A percentile compares a stretch with the other conserved stretches of the same genome.
These are phyloP conservation scores for Arxiozyma heterogenica DNA, from an alignment of 1,139 yeast species.

Conservation along the genomic window DNA sequence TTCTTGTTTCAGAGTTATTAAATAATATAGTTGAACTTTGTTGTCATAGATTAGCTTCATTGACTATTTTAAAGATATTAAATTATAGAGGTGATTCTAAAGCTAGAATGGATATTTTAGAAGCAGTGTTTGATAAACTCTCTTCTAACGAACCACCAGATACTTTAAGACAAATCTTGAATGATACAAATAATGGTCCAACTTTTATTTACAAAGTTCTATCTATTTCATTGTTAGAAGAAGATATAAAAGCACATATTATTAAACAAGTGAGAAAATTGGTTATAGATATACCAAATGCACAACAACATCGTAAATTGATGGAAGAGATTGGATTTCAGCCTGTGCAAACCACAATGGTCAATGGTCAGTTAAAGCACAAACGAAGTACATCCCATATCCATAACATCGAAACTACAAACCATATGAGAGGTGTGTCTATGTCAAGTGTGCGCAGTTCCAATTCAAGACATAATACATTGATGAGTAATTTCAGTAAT, in stretches of 20 bases:
- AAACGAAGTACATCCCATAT: conserved; percentile 24
- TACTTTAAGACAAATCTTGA: conserved; percentile 43
- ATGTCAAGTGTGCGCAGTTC: conserved; percentile 27
- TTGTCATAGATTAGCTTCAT: conserved; percentile 77
- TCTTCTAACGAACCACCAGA: conserved; percentile 29
- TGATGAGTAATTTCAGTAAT: not conserved
- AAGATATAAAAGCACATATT: conserved; percentile 49
- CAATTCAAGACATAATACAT: conserved; percentile 24
- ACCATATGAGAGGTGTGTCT: conserved; percentile 27
- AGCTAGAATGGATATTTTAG: conserved; percentile 56
- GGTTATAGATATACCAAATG: conserved; percentile 48
- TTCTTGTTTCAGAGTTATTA: conserved; percentile 49
- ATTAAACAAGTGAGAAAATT: conserved; percentile 52
- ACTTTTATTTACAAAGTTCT: conserved; percentile 74
- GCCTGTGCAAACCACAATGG: conserved; percentile 8
- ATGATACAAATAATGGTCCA: conserved; percentile 66
- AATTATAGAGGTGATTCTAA: conserved; percentile 56
- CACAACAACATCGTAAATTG: conserved; percentile 73
- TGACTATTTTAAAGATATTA: conserved; percentile 72
- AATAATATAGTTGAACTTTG: conserved; percentile 60
- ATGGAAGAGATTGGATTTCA: conserved; percentile 85
- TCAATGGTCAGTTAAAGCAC: conserved; percentile 16
- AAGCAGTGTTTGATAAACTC: conserved; percentile 50
- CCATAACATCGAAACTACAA: conserved; percentile 17
- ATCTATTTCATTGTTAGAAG: conserved; percentile 53